Evolutionary conservation across 2,329 filamentous ascomycete species (phyloP).

Genomic region (Fusarium denticulatum): DNA sequence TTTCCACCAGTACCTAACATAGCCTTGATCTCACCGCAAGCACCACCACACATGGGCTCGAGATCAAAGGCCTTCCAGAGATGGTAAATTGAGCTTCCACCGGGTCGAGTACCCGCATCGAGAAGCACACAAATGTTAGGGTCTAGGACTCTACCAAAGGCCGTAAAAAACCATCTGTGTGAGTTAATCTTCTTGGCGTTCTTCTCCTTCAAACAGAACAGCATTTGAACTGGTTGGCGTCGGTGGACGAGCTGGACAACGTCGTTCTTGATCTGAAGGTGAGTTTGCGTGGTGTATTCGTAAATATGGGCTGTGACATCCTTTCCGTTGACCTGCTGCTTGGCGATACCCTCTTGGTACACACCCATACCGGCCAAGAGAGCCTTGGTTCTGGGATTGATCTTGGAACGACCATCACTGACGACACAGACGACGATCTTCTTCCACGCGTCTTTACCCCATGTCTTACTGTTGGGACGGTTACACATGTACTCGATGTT

Average conservation of each 20-base stretch:
- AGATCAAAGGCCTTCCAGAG: conserved; percentile 99
- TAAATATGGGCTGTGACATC: conserved; percentile 98
- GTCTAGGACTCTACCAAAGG: conserved; percentile 89
- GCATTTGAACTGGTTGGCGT: conserved; percentile 91
- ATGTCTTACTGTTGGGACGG: conserved; percentile 91
- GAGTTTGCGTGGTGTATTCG: conserved; percentile 90
- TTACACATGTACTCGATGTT: conserved; percentile 99
- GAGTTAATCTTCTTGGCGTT: conserved; percentile 99
- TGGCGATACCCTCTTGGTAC: conserved; percentile 98
- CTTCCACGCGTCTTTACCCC: conserved; percentile 99
- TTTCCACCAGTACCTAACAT: conserved; percentile 89
- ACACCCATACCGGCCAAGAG: conserved; percentile 93
- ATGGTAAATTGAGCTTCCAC: conserved; percentile 94
- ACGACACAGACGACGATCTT: conserved; percentile 99
- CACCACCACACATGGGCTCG: conserved; percentile 96
- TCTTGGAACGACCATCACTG: conserved; percentile 95
- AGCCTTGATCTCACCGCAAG: conserved; percentile 98
- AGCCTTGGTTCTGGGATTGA: conserved; percentile 90
- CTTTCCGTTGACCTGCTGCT: conserved; percentile 96
- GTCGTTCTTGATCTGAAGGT: conserved; percentile 88
- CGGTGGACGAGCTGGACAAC: conserved; percentile 86
- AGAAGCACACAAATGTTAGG: conserved; percentile 97
- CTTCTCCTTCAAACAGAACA: conserved; percentile 99
- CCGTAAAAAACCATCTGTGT: conserved; percentile 98
- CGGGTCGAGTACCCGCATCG: conserved; percentile 94